phyloP scores from a whole-genome alignment of 805 yeast genomes.

The Starmera caribaea region DNA sequence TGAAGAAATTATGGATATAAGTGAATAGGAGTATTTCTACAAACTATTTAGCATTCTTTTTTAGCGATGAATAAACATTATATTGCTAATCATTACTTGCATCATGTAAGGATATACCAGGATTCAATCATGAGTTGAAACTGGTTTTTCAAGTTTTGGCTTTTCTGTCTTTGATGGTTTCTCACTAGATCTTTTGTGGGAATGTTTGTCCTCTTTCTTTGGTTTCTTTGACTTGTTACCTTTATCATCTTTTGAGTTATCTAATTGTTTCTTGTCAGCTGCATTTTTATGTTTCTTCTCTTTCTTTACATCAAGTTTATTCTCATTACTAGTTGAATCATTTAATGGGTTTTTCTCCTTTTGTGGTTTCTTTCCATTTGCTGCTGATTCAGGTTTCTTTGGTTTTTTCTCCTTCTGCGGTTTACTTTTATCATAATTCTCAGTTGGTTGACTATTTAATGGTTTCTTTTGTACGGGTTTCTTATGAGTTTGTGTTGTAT shows the following conservation, averaged over 20 bases:
- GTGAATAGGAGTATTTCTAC: constrained; percentile 31
- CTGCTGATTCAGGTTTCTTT: neutral
- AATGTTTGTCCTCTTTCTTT: too few relatives aligned
- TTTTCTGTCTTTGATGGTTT: too few relatives aligned
- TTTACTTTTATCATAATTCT: neutral
- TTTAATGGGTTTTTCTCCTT: neutral
- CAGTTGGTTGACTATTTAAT: neutral
- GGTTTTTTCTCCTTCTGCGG: neutral
- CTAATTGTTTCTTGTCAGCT: too few relatives aligned
- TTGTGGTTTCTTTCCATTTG: neutral
- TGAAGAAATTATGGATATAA: constrained; percentile 46
- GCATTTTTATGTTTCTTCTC: neutral
- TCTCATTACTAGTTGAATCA: neutral
- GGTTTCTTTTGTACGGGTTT: neutral
- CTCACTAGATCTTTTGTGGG: too few relatives aligned
- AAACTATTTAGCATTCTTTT: too few relatives aligned
- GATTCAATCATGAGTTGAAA: too few relatives aligned
- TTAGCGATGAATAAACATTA: too few relatives aligned
- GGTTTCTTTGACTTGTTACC: too few relatives aligned
- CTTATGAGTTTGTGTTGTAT: neutral
- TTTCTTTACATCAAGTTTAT: neutral
- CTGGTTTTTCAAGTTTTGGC: too few relatives aligned
- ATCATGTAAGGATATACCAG: too few relatives aligned
- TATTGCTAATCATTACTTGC: too few relatives aligned
- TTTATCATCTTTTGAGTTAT: neutral